phyloP scores from a whole-genome alignment of 1,139 yeast species.

The Suhomyces ambrosiae region DNA sequence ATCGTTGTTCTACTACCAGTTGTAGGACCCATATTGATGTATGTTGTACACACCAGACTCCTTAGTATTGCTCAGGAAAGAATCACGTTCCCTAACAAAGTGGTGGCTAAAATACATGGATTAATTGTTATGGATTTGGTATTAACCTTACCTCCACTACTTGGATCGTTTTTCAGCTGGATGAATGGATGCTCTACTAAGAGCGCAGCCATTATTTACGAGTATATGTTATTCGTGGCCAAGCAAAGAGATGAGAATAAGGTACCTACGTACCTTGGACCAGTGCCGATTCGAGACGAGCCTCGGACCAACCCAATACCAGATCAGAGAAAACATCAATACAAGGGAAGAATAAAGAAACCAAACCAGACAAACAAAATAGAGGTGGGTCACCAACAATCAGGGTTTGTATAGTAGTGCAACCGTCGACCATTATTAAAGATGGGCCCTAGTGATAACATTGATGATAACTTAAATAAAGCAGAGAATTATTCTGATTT shows the following conservation, averaged over 20 bases:
- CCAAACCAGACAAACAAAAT: conserved; percentile 11
- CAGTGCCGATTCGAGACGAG: conserved; percentile 8
- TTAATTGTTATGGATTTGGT: conserved; percentile 73
- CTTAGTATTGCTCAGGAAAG: conserved; percentile 57
- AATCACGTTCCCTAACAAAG: conserved; percentile 58
- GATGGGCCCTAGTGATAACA: not conserved
- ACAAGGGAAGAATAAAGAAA: not conserved
- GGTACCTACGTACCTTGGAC: conserved; percentile 9
- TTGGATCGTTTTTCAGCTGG: conserved; percentile 80
- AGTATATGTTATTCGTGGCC: conserved; percentile 43
- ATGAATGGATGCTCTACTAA: conserved; percentile 84
- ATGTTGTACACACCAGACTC: conserved; percentile 69
- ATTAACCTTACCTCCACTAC: conserved; percentile 73
- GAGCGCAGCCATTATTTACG: conserved; percentile 77
- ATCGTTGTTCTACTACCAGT: conserved; percentile 69
- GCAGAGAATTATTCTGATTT: not conserved
- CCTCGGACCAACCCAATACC: conserved; percentile 6
- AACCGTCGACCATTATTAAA: too few species aligned
- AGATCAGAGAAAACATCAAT: conserved; percentile 3
- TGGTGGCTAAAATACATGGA: conserved; percentile 69
- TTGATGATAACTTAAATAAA: not conserved
- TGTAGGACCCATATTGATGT: conserved; percentile 81
- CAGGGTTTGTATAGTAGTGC: conserved; percentile 31
- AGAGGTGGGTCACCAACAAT: conserved; percentile 31
- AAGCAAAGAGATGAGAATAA: conserved; percentile 28